These are phyloP conservation scores for Debaryomyces subglobosus DNA, from an alignment of 1,139 yeast species.

Conservation along the genomic window DNA sequence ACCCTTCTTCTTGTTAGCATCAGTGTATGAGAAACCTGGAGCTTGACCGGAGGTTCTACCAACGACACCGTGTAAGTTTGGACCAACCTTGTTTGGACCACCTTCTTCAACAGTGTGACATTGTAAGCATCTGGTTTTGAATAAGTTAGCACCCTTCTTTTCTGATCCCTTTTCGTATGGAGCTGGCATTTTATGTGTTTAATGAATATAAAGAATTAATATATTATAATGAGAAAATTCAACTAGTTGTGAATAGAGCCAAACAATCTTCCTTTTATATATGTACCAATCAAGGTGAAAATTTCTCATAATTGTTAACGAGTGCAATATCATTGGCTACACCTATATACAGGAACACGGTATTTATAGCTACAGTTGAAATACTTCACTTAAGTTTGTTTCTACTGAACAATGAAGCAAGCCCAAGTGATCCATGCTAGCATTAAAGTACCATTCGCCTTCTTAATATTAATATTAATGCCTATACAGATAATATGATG, in stretches of 20 bases:
- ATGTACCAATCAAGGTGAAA: constrained; percentile 4
- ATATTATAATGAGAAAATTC: background rate
- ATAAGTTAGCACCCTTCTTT: constrained; percentile 97
- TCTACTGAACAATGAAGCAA: background rate
- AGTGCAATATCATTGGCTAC: constrained; percentile 10
- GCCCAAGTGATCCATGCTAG: background rate
- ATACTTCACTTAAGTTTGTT: background rate
- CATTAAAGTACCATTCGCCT: background rate
- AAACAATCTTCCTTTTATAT: constrained; percentile 6
- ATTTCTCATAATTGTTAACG: constrained; percentile 14
- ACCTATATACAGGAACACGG: constrained; percentile 9
- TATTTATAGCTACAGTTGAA: background rate
- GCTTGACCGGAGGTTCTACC: constrained; percentile 94
- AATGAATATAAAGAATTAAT: background rate
- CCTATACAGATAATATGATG: background rate
- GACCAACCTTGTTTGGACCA: constrained; percentile 99
- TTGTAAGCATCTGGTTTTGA: constrained; percentile 98
- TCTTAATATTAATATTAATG: background rate
- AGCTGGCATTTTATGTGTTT: constrained; percentile 66
- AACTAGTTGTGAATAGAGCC: background rate
- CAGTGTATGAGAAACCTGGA: constrained; percentile 93
- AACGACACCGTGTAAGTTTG: constrained; percentile 92
- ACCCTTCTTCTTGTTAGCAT: constrained; percentile 97
- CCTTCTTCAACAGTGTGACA: constrained; percentile 97
- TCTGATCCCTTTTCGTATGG: constrained; percentile 76